Conservation (phyloP, 73 alveolate genomes). For the Breviolum minutum region DNA sequence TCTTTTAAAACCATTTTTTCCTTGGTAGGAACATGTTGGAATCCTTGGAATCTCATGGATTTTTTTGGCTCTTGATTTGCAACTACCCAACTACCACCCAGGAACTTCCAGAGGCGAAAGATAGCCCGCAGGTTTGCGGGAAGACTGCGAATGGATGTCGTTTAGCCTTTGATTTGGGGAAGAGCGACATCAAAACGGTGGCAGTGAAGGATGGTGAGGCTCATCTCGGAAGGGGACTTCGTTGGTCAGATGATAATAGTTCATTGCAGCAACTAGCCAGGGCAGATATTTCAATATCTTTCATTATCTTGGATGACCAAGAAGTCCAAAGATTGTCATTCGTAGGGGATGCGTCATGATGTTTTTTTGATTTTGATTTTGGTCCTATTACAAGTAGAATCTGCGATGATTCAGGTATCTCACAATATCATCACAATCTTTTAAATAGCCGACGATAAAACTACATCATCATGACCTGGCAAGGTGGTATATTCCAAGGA, state of each 20-base stretch:
- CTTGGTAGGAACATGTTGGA: too few species aligned
- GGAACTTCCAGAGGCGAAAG: slow-evolving; percentile 47
- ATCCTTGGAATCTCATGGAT: background rate
- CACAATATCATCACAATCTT: too few species aligned
- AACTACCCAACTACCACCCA: background rate
- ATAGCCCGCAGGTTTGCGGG: slow-evolving; percentile 88
- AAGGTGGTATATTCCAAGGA: slow-evolving; percentile 85
- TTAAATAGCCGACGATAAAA: too few species aligned
- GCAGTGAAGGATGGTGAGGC: slow-evolving; percentile 93
- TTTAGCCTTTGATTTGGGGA: slow-evolving; percentile 82
- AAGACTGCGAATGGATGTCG: slow-evolving; percentile 70
- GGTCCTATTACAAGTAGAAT: too few species aligned
- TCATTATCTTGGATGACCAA: background rate
- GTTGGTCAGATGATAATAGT: background rate
- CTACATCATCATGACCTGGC: background rate
- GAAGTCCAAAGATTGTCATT: too few species aligned
- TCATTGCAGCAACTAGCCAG: too few species aligned
- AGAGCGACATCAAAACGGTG: slow-evolving; percentile 95
- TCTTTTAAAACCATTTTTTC: too few species aligned
- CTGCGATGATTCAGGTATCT: too few species aligned
- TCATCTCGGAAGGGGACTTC: background rate
- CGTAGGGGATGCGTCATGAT: too few species aligned
- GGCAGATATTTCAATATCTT: too few species aligned
- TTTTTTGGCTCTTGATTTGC: background rate
- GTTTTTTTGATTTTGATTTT: too few species aligned